Percentiles rank a stretch among this genome's conserved stretches.
Evolutionary conservation across 345 rosid genomes (phyloP).

Genomic region (Reutealis trisperma): DNA sequence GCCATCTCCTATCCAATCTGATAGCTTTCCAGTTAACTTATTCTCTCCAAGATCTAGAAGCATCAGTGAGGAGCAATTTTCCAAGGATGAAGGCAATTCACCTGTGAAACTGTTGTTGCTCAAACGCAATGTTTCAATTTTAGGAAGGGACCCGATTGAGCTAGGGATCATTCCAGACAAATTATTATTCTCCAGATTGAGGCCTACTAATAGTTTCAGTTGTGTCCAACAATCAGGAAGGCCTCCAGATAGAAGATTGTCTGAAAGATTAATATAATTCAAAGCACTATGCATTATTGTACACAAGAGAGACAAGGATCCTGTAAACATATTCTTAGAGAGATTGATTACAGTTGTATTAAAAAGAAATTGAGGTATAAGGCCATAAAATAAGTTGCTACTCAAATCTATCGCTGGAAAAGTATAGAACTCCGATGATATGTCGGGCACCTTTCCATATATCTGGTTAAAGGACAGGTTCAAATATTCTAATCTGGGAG

Average conservation of each 20-base stretch:
- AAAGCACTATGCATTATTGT: not conserved
- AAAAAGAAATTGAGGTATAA: not conserved
- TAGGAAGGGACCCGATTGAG: not conserved
- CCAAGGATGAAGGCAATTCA: not conserved
- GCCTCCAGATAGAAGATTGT: not conserved
- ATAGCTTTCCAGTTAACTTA: not conserved
- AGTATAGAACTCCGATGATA: not conserved
- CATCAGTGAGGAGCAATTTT: not conserved
- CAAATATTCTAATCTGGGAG: not conserved
- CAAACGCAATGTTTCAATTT: not conserved
- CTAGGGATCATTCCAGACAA: not conserved
- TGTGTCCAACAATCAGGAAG: conserved; percentile 2
- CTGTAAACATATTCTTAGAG: not conserved
- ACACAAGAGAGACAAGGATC: not conserved
- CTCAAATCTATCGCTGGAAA: not conserved
- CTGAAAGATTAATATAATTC: not conserved
- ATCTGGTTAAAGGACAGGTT: conserved; percentile 3
- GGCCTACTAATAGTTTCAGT: not conserved
- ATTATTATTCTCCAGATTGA: not conserved
- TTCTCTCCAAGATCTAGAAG: conserved; percentile 5
- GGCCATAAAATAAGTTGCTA: not conserved
- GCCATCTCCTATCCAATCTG: not conserved
- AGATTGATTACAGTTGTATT: not conserved
- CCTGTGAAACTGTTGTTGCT: conserved; percentile 1
- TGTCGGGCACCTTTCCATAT: not conserved